Base-by-base conservation (phyloP, 306 rosid species). In the Quillaja saponaria region DNA sequence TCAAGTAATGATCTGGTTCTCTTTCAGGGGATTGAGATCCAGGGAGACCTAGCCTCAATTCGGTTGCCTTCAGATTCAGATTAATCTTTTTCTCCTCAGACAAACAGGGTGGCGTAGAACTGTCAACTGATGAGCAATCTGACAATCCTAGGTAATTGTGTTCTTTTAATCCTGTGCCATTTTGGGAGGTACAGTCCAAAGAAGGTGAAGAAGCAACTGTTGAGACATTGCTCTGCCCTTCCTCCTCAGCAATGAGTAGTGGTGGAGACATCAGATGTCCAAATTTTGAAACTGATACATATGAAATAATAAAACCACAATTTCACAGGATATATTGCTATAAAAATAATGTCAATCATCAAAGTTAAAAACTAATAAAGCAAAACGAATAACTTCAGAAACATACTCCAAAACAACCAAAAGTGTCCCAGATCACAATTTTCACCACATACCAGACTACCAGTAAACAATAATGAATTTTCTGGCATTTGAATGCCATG, bases 81-180 rank as follows among this genome's bases (percentile, higher is more conserved):
- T 81, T 86, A 67, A 13, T 84, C 58, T 71, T 86, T 73, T 80
- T 86, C 80, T 65, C 95, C 52, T 72, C 88, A 0, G 74, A 79
- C 82, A 82, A 56, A 82, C 70, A 80, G 0, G 95, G 84, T 6
- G 81, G 82, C 7, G 72, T 49, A 25, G 90, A 84, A 67, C 99
- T 92, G 63, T 92, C 96, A 15, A 92, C 96, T 0, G 99, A 92
- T 66, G 95, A 92, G 66, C 99, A 92, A 64, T 87, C 96, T 0
- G 99, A 87, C 28, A 92, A 74, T 28, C 96, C 95, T 3, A 89
- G 69, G 74, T 92, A 92, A 75, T 92, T 92, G 10, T 89, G 76
- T 49, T 92, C 96, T 60, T 84, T 91, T 64, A 91, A 83, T 55
- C 73, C 84, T 12, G 74, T 64, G 48, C 81, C 87, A 72, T 77